A percentile compares a stretch with the other conserved stretches of the same genome.
phyloP scores from a whole-genome alignment of 225 moss, liverwort and hornwort species.

The Thuidium tamariscinum region DNA sequence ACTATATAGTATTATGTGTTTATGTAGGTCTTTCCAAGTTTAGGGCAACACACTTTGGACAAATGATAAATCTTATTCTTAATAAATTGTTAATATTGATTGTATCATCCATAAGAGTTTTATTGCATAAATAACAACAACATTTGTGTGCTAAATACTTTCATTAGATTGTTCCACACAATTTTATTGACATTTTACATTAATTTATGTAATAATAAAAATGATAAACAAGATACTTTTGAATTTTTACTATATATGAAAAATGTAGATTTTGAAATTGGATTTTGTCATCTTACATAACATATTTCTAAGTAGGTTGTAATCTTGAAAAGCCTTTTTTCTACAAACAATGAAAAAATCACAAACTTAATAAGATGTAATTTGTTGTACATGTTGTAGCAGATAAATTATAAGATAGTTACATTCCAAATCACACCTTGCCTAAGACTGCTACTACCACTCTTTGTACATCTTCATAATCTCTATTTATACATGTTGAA shows the following conservation, averaged over 20 bases:
- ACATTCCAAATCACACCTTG: fast-evolving
- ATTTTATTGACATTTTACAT: too few relatives aligned
- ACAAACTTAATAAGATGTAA: background rate
- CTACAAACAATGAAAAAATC: too few relatives aligned
- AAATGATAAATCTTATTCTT: too few relatives aligned
- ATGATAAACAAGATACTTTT: background rate
- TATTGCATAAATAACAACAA: background rate
- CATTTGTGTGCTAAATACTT: background rate
- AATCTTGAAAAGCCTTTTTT: fast-evolving
- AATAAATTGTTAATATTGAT: too few relatives aligned
- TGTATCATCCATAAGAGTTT: too few relatives aligned
- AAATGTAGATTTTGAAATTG: background rate
- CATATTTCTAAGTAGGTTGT: background rate
- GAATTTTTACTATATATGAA: background rate
- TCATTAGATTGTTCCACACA: background rate
- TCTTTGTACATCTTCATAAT: background rate
- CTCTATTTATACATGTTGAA: background rate
- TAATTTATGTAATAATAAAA: background rate
- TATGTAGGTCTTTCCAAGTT: too few relatives aligned
- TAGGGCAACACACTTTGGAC: too few relatives aligned
- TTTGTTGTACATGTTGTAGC: background rate
- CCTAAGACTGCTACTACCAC: background rate
- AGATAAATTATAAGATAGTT: fast-evolving
- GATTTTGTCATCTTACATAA: background rate
- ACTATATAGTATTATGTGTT: too few relatives aligned